Evolutionary conservation across 495 filamentous ascomycete genomes (phyloP).

Genomic region (Sabuloglossum arenarium): DNA sequence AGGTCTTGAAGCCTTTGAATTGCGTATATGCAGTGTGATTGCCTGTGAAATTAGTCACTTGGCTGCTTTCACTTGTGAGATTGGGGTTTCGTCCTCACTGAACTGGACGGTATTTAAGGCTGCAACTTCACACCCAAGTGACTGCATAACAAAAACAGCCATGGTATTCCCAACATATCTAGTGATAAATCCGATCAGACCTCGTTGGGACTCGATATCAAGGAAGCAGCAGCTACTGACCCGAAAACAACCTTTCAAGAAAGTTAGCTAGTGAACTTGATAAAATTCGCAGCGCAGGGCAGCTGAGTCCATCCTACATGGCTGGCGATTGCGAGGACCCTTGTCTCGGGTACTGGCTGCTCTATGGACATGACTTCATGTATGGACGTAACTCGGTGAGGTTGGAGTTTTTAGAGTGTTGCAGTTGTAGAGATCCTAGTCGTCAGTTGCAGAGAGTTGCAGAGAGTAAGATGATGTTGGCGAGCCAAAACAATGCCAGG

Average conservation of each 20-base stretch:
- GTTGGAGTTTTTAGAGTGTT: too few relatives aligned
- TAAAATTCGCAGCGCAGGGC: background rate
- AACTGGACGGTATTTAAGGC: slow-evolving; percentile 91
- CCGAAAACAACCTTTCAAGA: slow-evolving; percentile 19
- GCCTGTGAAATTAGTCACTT: slow-evolving; percentile 31
- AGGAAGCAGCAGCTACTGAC: slow-evolving; percentile 8
- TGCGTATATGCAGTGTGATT: slow-evolving; percentile 87
- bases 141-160: slow-evolving; percentile 79
- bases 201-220: too few relatives aligned
- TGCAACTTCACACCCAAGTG: slow-evolving; percentile 79
- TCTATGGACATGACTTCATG: too few relatives aligned
- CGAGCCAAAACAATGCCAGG: too few relatives aligned
- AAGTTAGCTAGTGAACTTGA: slow-evolving; percentile 1
- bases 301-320: slow-evolving; percentile 46
- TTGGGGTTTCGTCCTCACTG: slow-evolving; percentile 31
- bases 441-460: too few relatives aligned
- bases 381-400: too few relatives aligned
- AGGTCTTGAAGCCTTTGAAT: slow-evolving; percentile 60
- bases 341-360: slow-evolving; percentile 44
- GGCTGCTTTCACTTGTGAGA: too few relatives aligned
- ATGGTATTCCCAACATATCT: slow-evolving; percentile 97
- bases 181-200: background rate
- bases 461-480: too few relatives aligned
- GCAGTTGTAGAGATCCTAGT: too few relatives aligned
- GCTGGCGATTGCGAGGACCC: slow-evolving; percentile 83